phyloP scores from a whole-genome alignment of 1,139 yeast genomes.

The Waltiozyma sp. region DNA sequence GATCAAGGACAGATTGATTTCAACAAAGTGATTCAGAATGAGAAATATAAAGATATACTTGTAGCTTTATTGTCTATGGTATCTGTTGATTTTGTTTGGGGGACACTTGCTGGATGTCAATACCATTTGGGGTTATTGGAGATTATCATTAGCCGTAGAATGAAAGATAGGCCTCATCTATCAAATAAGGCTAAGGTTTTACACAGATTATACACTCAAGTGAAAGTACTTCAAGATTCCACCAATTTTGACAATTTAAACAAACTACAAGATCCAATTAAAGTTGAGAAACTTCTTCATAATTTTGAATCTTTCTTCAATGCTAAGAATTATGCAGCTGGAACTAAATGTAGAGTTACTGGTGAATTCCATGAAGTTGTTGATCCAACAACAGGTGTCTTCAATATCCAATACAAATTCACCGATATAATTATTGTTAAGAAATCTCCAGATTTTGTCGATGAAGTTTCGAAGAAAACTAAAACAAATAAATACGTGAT shows the following conservation, averaged over 20 bases:
- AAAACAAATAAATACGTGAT: conserved; percentile 41
- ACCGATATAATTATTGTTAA: conserved; percentile 2
- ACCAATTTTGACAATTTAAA: conserved; percentile 13
- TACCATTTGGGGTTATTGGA: conserved; percentile 71
- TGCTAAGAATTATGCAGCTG: conserved; percentile 4
- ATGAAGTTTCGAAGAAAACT: conserved; percentile 29
- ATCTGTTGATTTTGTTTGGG: conserved; percentile 83
- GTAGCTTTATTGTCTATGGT: conserved; percentile 83
- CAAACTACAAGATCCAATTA: conserved; percentile 4
- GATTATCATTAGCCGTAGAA: conserved; percentile 57
- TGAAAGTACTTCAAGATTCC: conserved; percentile 51
- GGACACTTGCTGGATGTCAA: conserved; percentile 80
- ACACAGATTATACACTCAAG: conserved; percentile 68
- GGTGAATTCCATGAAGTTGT: conserved; percentile 28
- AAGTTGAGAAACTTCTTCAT: conserved; percentile 5
- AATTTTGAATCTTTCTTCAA: conserved; percentile 7
- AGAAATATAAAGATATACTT: conserved; percentile 74
- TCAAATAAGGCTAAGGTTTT: conserved; percentile 68
- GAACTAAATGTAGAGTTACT: conserved; percentile 8
- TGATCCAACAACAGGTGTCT: conserved; percentile 31
- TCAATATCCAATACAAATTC: conserved; percentile 22
- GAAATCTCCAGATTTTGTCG: conserved; percentile 23
- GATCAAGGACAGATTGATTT: conserved; percentile 14
- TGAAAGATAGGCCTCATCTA: conserved; percentile 52
- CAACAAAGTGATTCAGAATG: conserved; percentile 26